Percentiles rank a stretch among this genome's conserved stretches.
Evolutionary conservation across 2,329 filamentous ascomycete genomes (phyloP).

Genomic region (Westerdykella sp.): DNA sequence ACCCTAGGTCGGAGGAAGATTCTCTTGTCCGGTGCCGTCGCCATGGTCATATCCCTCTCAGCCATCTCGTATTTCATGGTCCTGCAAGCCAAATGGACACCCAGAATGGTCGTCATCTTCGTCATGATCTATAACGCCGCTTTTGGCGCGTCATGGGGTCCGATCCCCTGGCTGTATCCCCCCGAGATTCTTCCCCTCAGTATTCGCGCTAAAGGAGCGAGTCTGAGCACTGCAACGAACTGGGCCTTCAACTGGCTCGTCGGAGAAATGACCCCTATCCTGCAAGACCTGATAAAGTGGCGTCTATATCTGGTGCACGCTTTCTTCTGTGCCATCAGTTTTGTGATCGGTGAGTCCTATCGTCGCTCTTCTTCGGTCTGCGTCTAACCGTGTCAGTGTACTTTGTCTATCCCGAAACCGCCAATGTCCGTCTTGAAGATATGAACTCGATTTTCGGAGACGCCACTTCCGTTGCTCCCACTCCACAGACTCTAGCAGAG

Average conservation of each 20-base stretch:
- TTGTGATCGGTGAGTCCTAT: constrained; percentile 76
- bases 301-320: constrained; percentile 90
- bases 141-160: constrained; percentile 96
- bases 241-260: constrained; percentile 99
- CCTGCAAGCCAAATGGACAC: constrained; percentile 72
- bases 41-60: constrained; percentile 84
- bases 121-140: constrained; percentile 99
- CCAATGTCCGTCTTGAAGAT: constrained; percentile 88
- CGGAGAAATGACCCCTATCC: constrained; percentile 85
- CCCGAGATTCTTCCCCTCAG: constrained; percentile 97
- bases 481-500: constrained; percentile 71
- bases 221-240: constrained; percentile 90
- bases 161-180: constrained; percentile 96
- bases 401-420: constrained; percentile 96
- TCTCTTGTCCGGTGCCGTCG: constrained; percentile 78
- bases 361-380: background rate
- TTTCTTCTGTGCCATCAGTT: constrained; percentile 92
- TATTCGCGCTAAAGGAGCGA: constrained; percentile 94
- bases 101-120: constrained; percentile 79
- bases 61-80: constrained; percentile 93
- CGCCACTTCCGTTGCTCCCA: constrained; percentile 74
- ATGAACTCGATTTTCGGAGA: constrained; percentile 96
- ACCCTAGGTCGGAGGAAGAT: constrained; percentile 84
- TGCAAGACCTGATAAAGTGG: constrained; percentile 91
- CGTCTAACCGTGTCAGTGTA: constrained; percentile 59